These are phyloP conservation scores for Gossypium anomalum DNA, from an alignment of 345 rosid genomes.

Conservation along the genomic window DNA sequence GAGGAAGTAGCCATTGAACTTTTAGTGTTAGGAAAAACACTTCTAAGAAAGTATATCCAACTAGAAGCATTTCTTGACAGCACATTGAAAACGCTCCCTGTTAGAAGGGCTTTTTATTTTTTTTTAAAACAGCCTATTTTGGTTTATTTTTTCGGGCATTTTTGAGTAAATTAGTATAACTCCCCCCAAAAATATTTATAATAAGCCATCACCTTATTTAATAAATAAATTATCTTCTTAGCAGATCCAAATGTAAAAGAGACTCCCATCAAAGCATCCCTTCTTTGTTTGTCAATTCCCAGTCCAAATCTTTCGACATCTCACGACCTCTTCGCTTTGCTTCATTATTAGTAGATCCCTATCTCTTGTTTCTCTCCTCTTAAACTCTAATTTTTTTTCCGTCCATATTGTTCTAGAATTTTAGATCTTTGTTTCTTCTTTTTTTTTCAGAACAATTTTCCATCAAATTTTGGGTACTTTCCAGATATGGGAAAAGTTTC, in stretches of 20 bases:
- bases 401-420: background rate
- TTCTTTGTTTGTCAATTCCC: background rate
- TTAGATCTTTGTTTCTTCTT: background rate
- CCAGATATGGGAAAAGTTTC: constrained; percentile 43
- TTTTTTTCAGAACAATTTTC: background rate
- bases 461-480: background rate
- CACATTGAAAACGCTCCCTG: rapidly evolving
- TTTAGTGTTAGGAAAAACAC: too few species aligned
- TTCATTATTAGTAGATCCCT: background rate
- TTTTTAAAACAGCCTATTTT: too few species aligned
- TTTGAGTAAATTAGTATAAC: too few species aligned
- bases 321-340: background rate
- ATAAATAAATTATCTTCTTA: background rate
- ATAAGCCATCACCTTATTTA: background rate
- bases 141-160: too few species aligned
- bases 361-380: background rate
- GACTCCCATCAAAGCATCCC: background rate
- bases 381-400: background rate
- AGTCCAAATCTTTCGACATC: constrained; percentile 1
- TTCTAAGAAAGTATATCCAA: too few species aligned
- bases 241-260: background rate
- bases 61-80: rapidly evolving
- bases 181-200: too few species aligned
- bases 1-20: too few species aligned
- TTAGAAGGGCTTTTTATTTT: too few species aligned